Evolutionary conservation across 2,329 filamentous ascomycete species (phyloP).

Genomic region (Colletotrichum destructivum): DNA sequence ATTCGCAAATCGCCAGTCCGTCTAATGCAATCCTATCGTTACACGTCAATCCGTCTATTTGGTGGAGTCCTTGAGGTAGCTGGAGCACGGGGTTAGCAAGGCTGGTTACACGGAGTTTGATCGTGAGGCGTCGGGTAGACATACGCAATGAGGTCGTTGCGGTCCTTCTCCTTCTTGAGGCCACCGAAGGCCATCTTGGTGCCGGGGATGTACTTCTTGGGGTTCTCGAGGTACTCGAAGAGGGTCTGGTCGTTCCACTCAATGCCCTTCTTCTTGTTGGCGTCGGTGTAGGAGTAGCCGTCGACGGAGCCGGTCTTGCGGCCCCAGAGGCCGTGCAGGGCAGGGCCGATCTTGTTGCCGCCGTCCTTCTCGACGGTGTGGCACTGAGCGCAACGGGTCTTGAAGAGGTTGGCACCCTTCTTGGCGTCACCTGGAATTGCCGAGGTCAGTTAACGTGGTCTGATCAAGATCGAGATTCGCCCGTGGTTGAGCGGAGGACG

Average conservation of each 20-base stretch:
- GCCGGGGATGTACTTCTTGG: conserved; percentile 99
- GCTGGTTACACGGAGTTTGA: not conserved
- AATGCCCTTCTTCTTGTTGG: conserved; percentile 98
- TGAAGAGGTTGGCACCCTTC: conserved; percentile 99
- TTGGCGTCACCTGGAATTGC: conserved; percentile 81
- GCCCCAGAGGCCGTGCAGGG: conserved; percentile 97
- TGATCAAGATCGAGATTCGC: conserved; percentile 12
- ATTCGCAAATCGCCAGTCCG: conserved; percentile 45
- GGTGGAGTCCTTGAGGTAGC: conserved; percentile 79
- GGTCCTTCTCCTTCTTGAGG: conserved; percentile 99
- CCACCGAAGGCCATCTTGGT: conserved; percentile 99
- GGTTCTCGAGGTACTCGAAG: conserved; percentile 99
- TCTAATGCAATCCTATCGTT: conserved; percentile 48
- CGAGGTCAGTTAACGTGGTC: conserved; percentile 28
- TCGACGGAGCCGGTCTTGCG: conserved; percentile 93
- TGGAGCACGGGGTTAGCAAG: conserved; percentile 53
- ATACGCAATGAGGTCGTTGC: conserved; percentile 98
- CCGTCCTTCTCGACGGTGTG: conserved; percentile 93
- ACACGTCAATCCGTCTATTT: conserved; percentile 66
- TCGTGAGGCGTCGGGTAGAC: conserved; percentile 53
- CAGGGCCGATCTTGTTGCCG: conserved; percentile 98
- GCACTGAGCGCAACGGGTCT: conserved; percentile 98
- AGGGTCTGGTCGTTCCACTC: conserved; percentile 89
- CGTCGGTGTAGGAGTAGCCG: conserved; percentile 97
- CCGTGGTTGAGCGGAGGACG: not conserved